These are phyloP conservation scores for Auricularia sp. DNA, from an alignment of 768 basidiomycete genomes.

Conservation along the genomic window DNA sequence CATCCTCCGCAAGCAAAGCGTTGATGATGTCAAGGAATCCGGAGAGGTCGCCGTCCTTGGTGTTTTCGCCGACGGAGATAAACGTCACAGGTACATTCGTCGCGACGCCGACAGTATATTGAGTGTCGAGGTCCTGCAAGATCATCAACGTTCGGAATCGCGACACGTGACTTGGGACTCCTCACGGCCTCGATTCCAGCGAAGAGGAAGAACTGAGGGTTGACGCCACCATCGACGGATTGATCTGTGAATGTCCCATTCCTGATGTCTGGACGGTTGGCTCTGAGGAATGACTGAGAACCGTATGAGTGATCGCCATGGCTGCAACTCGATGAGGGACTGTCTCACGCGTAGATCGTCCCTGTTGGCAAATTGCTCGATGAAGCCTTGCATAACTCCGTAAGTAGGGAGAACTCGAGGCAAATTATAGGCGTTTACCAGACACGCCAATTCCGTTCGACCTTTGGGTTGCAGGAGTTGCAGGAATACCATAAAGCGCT, in stretches of 20 bases:
- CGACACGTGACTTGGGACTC: neutral
- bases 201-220: conserved; percentile 9
- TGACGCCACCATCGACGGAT: conserved; percentile 13
- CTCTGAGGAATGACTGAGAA: neutral
- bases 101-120: conserved; percentile 27
- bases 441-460: conserved; percentile 3
- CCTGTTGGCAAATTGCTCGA: conserved; percentile 21
- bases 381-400: conserved; percentile 7
- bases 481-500: conserved; percentile 4
- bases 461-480: neutral
- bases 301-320: neutral
- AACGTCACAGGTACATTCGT: conserved; percentile 18
- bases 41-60: conserved; percentile 16
- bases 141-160: neutral
- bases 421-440: conserved; percentile 1
- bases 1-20: conserved; percentile 13
- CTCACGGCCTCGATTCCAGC: conserved; percentile 8
- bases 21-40: conserved; percentile 25
- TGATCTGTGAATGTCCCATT: conserved; percentile 12
- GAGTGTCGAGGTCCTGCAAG: conserved; percentile 23
- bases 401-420: neutral
- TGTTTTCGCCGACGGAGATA: conserved; percentile 16
- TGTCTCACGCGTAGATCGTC: conserved; percentile 11
- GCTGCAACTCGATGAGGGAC: neutral
- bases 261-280: conserved; percentile 12